Base-by-base conservation (phyloP, 2,329 filamentous ascomycete genomes). In the Penicillium sp. region DNA sequence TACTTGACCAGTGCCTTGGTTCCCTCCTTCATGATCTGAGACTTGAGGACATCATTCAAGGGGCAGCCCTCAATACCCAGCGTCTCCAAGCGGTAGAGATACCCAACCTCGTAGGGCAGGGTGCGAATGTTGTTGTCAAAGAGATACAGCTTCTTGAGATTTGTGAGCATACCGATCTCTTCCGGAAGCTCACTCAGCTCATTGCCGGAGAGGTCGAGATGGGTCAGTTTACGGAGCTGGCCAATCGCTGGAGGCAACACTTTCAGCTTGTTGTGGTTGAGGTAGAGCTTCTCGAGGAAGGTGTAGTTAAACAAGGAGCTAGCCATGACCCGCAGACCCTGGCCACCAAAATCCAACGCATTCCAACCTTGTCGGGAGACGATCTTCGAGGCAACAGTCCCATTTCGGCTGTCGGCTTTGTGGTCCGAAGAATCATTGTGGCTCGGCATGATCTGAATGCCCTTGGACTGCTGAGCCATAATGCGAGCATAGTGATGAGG, bases 161-260 rank as follows among this genome's bases (percentile, higher is more conserved):
- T 93, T 27, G 90, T 93, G 61, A 95, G 88, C 91, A 97, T 98
- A 64, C 93, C 93, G 51, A 98, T 82, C 73, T 98, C 91, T 24
- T 87, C 81, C 1, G 93, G 93, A 4, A 98, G 75, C 55, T 86
- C 83, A 7, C 79, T 79, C 51, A 98, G 77, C 52, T 91, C 82
- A 68, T 98, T 98, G 72, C 85, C 83, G 0, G 93, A 97, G 3
- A 90, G 78, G 68, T 98, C 91, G 42, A 98, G 79, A 61, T 90
- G 81, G 33, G 82, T 86, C 42, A 98, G 74, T 54, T 86, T 85
- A 55, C 90, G 84, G 55, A 98, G 76, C 59, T 85, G 80, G 35
- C 93, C 90, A 65, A 98, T 89, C 24, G 83, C 78, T 34, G 86
- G 74, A 9, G 91, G 90, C n/a, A 98, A 74, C 39, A 79, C 77